Percentiles rank a stretch among this genome's conserved stretches.
These are phyloP conservation scores for Turnera subulata DNA, from an alignment of 345 rosid species.

Conservation along the genomic window DNA sequence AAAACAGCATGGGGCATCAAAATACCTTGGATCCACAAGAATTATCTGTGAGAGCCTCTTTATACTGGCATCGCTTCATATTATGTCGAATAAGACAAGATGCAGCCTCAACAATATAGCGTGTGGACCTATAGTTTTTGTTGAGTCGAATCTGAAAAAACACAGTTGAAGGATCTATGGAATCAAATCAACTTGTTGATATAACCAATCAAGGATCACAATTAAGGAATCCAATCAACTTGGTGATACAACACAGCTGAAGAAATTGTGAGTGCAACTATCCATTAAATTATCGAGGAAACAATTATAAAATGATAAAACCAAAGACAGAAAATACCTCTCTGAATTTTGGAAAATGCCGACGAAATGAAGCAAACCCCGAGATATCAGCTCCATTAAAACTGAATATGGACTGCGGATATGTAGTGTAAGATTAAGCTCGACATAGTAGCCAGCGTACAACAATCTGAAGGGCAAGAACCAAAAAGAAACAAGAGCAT, in stretches of 20 bases:
- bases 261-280: not conserved
- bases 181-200: slow-evolving; percentile 4
- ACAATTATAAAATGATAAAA: not conserved
- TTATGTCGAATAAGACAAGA: slow-evolving; percentile 74
- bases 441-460: not conserved
- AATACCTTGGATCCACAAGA: slow-evolving; percentile 82
- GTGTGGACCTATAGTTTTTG: slow-evolving; percentile 79
- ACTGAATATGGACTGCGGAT: slow-evolving; percentile 81
- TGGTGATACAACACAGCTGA: too few relatives aligned
- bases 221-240: too few relatives aligned
- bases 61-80: slow-evolving; percentile 53
- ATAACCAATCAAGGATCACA: not conserved
- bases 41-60: slow-evolving; percentile 73
- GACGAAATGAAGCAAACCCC: slow-evolving; percentile 87
- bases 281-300: slow-evolving; percentile 4
- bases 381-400: slow-evolving; percentile 90
- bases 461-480: not conserved
- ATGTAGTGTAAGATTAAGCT: slow-evolving; percentile 1
- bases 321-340: slow-evolving; percentile 47
- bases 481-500: not conserved
- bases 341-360: slow-evolving; percentile 68
- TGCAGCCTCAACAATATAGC: slow-evolving; percentile 91
- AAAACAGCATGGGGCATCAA: not conserved
- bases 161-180: slow-evolving; percentile 12
- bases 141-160: slow-evolving; percentile 67